Conservation (phyloP, 176 grass and related monocot species). For the Carex scoparia region DNA sequence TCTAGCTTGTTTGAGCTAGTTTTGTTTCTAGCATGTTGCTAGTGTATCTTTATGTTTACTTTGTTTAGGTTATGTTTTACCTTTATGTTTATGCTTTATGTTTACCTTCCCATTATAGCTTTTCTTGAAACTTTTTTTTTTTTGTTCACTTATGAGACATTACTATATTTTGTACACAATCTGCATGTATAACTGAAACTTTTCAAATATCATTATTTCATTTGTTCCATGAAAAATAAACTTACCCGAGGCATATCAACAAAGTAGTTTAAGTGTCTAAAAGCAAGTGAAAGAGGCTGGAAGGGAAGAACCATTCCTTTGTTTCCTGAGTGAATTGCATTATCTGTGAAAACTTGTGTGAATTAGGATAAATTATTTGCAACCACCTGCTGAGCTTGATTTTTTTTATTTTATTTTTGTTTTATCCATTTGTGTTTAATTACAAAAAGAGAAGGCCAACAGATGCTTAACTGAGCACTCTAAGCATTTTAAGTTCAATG, state of each 20-base stretch:
- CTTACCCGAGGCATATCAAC: conserved; percentile 89
- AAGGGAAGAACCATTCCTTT: conserved; percentile 61
- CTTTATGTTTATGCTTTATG: no score
- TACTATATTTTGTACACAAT: background rate
- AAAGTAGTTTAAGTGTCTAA: conserved; percentile 78
- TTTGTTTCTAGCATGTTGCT: no score
- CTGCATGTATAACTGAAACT: background rate
- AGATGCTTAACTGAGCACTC: background rate
- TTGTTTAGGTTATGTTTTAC: no score
- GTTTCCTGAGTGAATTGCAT: conserved; percentile 8
- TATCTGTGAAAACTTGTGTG: background rate
- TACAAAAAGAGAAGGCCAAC: background rate
- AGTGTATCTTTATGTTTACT: no score
- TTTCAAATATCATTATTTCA: background rate
- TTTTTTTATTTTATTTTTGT: no score
- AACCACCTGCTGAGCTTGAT: background rate
- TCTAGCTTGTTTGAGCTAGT: no score
- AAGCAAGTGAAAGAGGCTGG: conserved; percentile 74
- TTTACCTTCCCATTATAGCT: background rate
- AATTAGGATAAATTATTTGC: background rate
- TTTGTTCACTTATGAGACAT: conserved; percentile 4
- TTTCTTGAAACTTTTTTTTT: background rate
- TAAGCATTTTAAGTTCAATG: background rate
- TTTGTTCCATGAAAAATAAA: conserved; percentile 9
- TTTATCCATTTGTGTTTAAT: background rate